Percentiles rank a stretch among this genome's conserved stretches.
Evolutionary conservation across 2,329 filamentous ascomycete species (phyloP).

Genomic region (Aspergillus ustus): DNA sequence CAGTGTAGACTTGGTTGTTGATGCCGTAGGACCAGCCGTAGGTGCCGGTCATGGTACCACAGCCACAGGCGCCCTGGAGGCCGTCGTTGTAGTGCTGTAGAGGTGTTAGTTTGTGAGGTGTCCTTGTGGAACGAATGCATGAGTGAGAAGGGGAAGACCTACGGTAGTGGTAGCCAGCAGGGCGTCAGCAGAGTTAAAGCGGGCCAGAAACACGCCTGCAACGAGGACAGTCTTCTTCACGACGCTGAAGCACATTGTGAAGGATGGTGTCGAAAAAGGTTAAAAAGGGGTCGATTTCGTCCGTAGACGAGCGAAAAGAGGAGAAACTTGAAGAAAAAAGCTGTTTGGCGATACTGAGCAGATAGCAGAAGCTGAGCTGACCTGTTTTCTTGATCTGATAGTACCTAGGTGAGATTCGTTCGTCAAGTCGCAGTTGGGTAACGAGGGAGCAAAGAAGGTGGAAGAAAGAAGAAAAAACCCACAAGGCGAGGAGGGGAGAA

Average conservation of each 20-base stretch:
- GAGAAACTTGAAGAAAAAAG: not conserved
- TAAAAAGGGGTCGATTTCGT: not conserved
- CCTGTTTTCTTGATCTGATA: not conserved
- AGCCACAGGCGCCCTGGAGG: constrained; percentile 16
- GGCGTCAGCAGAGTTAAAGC: not conserved
- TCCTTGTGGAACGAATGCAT: not conserved
- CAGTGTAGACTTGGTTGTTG: constrained; percentile 25
- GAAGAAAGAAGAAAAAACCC: not conserved
- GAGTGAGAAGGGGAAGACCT: not conserved
- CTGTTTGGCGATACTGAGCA: not conserved
- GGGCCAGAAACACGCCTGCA: not conserved
- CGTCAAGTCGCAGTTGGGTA: not conserved
- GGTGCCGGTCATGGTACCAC: constrained; percentile 10
- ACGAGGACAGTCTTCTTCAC: not conserved
- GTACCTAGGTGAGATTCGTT: not conserved
- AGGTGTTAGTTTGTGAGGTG: not conserved
- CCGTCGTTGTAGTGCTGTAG: constrained; percentile 17
- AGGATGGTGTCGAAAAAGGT: not conserved
- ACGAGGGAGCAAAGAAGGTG: not conserved
- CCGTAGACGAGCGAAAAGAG: no score
- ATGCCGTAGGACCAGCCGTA: constrained; percentile 13
- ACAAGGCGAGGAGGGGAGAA: not conserved
- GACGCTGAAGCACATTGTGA: not conserved
- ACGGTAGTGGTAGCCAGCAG: constrained; percentile 13
- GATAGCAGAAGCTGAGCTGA: not conserved